Evolutionary conservation across 345 rosid genomes (phyloP).

Genomic region (Lepidium africanum): DNA sequence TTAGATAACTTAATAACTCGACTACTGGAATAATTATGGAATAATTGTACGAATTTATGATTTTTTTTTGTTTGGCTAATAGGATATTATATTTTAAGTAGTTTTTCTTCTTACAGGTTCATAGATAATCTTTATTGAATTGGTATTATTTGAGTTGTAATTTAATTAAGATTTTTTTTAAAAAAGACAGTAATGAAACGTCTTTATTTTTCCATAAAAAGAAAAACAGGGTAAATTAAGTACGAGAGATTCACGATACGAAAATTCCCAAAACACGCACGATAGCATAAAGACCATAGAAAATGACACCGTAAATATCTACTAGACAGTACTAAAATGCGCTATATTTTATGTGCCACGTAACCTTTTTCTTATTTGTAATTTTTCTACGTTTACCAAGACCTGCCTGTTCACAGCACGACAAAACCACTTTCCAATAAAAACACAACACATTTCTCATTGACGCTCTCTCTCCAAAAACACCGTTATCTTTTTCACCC

Average conservation of each 20-base stretch:
- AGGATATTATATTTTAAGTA: not conserved
- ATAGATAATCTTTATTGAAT: not conserved
- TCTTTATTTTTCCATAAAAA: constrained; percentile 26
- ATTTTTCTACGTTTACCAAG: constrained; percentile 34
- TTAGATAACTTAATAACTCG: not conserved
- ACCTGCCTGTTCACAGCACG: constrained; percentile 76
- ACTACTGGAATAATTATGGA: not conserved
- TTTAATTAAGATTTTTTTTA: not conserved
- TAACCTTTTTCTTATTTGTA: not conserved
- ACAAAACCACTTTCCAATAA: constrained; percentile 60
- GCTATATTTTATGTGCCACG: constrained; percentile 22
- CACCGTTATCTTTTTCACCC: constrained; percentile 39
- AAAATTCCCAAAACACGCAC: constrained; percentile 17
- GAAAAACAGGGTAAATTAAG: constrained; percentile 22
- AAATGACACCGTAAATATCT: not conserved
- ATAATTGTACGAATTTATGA: not conserved
- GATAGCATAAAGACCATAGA: not conserved
- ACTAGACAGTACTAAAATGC: constrained; percentile 16
- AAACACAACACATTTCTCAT: constrained; percentile 53
- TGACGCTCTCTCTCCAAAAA: constrained; percentile 31
- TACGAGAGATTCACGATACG: constrained; percentile 19
- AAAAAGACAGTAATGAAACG: constrained; percentile 17
- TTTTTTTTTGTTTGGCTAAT: not conserved
- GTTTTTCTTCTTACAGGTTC: not conserved
- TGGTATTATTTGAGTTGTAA: not conserved